Conservation (phyloP, 495 filamentous ascomycete species). For the Astrothelium subdiscretum region DNA sequence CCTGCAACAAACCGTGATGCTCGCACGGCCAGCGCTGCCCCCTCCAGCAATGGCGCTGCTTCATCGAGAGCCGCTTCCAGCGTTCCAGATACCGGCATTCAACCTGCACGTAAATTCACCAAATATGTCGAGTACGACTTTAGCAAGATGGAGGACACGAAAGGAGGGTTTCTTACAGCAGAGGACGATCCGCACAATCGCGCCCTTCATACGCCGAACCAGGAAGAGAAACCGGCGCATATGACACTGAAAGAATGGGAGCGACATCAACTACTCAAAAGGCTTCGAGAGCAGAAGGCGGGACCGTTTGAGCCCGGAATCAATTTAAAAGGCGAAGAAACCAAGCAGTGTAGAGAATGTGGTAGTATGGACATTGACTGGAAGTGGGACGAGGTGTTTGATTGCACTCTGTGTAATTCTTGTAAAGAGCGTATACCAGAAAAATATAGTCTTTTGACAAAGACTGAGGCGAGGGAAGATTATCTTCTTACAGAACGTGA, state of each 20-base stretch:
- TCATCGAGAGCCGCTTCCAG: constrained; percentile 8
- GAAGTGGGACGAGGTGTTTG: constrained; percentile 78
- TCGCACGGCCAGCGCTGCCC: constrained; percentile 24
- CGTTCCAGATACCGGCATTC: constrained; percentile 46
- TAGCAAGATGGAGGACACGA: constrained; percentile 93
- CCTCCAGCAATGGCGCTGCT: constrained; percentile 11
- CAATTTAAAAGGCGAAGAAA: constrained; percentile 49
- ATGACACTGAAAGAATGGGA: constrained; percentile 97
- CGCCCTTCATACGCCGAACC: constrained; percentile 48
- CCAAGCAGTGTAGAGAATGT: constrained; percentile 74
- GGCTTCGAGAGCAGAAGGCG: constrained; percentile 56
- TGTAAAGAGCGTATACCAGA: constrained; percentile 87
- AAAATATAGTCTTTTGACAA: constrained; percentile 86
- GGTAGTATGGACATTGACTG: constrained; percentile 77
- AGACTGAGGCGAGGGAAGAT: constrained; percentile 91
- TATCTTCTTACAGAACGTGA: constrained; percentile 88
- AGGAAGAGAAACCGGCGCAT: constrained; percentile 62
- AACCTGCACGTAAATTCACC: constrained; percentile 66
- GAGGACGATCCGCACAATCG: constrained; percentile 88
- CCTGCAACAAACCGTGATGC: constrained; percentile 61
- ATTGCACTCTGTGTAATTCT: constrained; percentile 52
- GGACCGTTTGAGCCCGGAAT: constrained; percentile 83
- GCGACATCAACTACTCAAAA: constrained; percentile 55
- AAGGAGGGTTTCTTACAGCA: constrained; percentile 77
- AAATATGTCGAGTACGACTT: constrained; percentile 97